These are phyloP conservation scores for Closterium sp. DNA, from an alignment of 139 green algal genomes.

Conservation along the genomic window DNA sequence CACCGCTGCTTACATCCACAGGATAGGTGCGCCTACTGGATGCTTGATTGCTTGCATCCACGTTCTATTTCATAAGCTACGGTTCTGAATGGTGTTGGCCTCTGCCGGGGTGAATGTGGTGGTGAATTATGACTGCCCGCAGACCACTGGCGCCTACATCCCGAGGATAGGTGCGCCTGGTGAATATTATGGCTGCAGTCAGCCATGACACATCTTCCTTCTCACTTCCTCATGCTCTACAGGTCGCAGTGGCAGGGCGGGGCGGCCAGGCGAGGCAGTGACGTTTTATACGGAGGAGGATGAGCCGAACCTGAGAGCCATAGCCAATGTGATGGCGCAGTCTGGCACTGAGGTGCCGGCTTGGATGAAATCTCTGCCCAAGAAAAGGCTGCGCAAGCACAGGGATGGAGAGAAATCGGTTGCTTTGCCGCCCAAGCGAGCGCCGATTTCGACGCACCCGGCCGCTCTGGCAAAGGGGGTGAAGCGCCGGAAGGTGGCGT, in stretches of 20 bases:
- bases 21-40: constrained; percentile 46
- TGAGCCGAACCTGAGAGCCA: constrained; percentile 15
- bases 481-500: background rate
- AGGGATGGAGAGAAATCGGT: background rate
- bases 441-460: constrained; percentile 6
- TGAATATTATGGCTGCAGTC: too few relatives aligned
- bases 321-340: constrained; percentile 43
- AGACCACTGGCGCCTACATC: constrained; percentile 83
- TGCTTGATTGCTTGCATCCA: too few relatives aligned
- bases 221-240: background rate
- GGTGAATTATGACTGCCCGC: constrained; percentile 95
- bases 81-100: background rate
- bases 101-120: constrained; percentile 78
- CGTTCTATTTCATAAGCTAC: too few relatives aligned
- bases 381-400: background rate
- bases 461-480: background rate
- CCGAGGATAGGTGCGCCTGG: constrained; percentile 62
- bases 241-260: constrained; percentile 53
- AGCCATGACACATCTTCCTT: background rate
- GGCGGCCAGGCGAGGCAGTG: constrained; percentile 40
- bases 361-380: constrained; percentile 52
- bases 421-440: background rate
- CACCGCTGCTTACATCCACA: constrained; percentile 89
- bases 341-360: constrained; percentile 53
- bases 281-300: constrained; percentile 61